Evolutionary conservation across 83 land plant genomes (phyloP).

Genomic region (Larix sibirica): DNA sequence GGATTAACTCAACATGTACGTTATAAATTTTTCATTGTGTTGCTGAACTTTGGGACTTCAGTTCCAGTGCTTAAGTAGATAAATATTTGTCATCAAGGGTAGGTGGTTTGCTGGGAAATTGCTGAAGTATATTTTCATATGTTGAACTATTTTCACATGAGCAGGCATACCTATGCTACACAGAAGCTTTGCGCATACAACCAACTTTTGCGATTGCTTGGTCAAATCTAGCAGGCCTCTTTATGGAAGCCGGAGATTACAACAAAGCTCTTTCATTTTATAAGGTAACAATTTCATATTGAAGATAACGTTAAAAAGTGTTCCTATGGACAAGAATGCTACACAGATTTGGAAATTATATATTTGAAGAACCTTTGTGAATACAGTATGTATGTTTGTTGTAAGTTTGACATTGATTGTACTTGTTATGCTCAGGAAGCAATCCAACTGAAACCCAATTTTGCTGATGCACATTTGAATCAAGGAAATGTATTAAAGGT

Average conservation of each 20-base stretch:
- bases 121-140: background rate
- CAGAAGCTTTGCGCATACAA: constrained; percentile 89
- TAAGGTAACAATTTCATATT: constrained; percentile 46
- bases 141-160: background rate
- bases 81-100: too few species aligned
- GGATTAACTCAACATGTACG: constrained; percentile 93
- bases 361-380: background rate
- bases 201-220: constrained; percentile 97
- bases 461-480: constrained; percentile 91
- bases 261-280: constrained; percentile 79
- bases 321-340: background rate
- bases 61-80: background rate
- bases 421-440: constrained; percentile 74
- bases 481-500: constrained; percentile 96
- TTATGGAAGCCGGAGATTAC: constrained; percentile 93
- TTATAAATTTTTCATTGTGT: background rate
- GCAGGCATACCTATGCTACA: constrained; percentile 93
- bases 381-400: background rate
- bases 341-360: background rate
- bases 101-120: background rate
- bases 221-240: constrained; percentile 96
- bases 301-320: background rate
- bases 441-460: constrained; percentile 75
- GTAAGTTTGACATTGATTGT: background rate
- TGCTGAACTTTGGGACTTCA: background rate